phyloP scores from a whole-genome alignment of 2,329 filamentous ascomycete genomes.

The Plectosphaerella plurivora region DNA sequence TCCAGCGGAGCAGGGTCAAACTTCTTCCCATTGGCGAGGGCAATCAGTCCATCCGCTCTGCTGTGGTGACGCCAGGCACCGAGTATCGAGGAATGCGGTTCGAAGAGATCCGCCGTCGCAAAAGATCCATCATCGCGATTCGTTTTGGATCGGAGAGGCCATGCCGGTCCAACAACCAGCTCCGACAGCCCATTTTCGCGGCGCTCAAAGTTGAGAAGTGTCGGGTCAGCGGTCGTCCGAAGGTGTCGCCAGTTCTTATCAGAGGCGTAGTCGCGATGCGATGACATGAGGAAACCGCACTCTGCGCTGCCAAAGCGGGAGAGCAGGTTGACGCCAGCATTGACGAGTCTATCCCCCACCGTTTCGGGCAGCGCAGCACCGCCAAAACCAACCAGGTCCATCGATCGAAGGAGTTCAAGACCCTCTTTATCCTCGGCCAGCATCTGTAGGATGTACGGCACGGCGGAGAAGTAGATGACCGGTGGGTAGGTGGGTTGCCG shows the following conservation, averaged over 20 bases:
- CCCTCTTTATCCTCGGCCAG: conserved; percentile 38
- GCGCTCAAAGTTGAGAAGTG: conserved; percentile 39
- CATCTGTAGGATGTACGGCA: conserved; percentile 55
- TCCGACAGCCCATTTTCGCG: conserved; percentile 41
- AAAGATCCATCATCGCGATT: conserved; percentile 57
- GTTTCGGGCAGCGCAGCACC: conserved; percentile 52
- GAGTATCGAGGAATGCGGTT: conserved; percentile 41
- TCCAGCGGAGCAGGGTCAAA: conserved; percentile 61
- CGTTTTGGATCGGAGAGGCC: conserved; percentile 55
- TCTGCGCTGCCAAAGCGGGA: conserved; percentile 63
- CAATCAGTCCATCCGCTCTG: conserved; percentile 56
- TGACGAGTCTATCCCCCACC: conserved; percentile 49
- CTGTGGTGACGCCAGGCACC: conserved; percentile 59
- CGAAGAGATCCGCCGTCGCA: conserved; percentile 59
- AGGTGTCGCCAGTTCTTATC: conserved; percentile 62
- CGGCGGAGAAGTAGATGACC: conserved; percentile 57
- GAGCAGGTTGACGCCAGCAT: conserved; percentile 47
- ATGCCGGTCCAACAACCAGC: conserved; percentile 46
- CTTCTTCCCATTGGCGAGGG: conserved; percentile 62
- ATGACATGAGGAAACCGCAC: conserved; percentile 62
- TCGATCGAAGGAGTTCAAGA: conserved; percentile 35
- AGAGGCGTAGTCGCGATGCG: conserved; percentile 46
- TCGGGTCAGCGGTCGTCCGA: conserved; percentile 27
- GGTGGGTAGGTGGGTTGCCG: conserved; percentile 13
- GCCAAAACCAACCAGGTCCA: conserved; percentile 61